A percentile compares a stretch with the other conserved stretches of the same genome.
phyloP scores from a whole-genome alignment of 169 alveolate species.

The Cryptosporidium xiaoi region DNA sequence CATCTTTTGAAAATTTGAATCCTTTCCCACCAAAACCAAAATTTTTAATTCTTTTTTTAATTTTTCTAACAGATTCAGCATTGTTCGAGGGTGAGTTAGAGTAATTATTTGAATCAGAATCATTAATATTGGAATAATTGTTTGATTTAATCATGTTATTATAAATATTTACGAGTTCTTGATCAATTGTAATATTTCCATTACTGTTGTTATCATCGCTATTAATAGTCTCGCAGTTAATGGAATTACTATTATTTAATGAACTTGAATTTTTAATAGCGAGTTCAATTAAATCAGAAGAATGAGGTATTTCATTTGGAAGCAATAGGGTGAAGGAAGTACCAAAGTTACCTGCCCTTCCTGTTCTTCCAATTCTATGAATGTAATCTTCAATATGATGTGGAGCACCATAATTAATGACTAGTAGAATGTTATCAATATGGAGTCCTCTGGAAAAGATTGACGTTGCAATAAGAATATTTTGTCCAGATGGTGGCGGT shows the following conservation, averaged over 20 bases:
- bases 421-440: slow-evolving; percentile 93
- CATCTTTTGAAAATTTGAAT: slow-evolving; percentile 65
- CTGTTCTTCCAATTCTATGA: slow-evolving; percentile 99
- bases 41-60: slow-evolving; percentile 39
- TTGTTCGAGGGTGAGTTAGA: background rate
- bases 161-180: slow-evolving; percentile 4
- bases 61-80: background rate
- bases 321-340: slow-evolving; percentile 95
- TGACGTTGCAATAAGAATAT: slow-evolving; percentile 97
- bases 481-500: slow-evolving; percentile 76
- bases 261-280: slow-evolving; percentile 13
- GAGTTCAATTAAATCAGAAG: slow-evolving; percentile 62
- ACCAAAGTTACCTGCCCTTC: slow-evolving; percentile 98
- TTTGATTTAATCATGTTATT: slow-evolving; percentile 24
- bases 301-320: slow-evolving; percentile 85
- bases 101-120: background rate
- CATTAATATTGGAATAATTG: background rate
- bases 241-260: slow-evolving; percentile 1
- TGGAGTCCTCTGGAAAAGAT: slow-evolving; percentile 99
- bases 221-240: background rate
- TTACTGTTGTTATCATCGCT: background rate
- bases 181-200: background rate
- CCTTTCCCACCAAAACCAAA: slow-evolving; percentile 74
- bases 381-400: slow-evolving; percentile 99
- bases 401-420: slow-evolving; percentile 96